Conservation (phyloP, 805 yeast genomes). For the Wickerhamiella qilinensis region DNA sequence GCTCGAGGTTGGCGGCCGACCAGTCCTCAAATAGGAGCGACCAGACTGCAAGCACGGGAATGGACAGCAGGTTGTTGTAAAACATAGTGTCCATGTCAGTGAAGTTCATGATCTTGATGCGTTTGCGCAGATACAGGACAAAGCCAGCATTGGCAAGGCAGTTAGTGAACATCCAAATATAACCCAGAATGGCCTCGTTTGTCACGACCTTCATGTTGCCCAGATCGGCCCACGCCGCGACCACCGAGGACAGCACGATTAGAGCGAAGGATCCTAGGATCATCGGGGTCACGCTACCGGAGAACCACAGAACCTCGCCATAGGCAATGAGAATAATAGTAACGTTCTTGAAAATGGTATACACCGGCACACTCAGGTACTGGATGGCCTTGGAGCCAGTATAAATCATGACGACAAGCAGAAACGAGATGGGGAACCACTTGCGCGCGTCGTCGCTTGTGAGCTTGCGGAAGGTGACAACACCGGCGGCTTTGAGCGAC, state of each 20-base stretch:
- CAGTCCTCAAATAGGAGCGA: constrained; percentile 83
- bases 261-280: constrained; percentile 74
- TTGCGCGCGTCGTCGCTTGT: constrained; percentile 79
- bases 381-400: constrained; percentile 92
- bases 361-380: constrained; percentile 82
- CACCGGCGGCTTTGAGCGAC: constrained; percentile 52
- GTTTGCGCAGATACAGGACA: constrained; percentile 90
- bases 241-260: constrained; percentile 91
- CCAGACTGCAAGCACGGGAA: constrained; percentile 68
- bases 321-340: constrained; percentile 94
- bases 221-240: constrained; percentile 83
- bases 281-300: constrained; percentile 81
- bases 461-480: constrained; percentile 75
- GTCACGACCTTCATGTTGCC: constrained; percentile 22
- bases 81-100: constrained; percentile 90
- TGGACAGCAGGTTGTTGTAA: constrained; percentile 86
- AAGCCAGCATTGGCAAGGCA: constrained; percentile 89
- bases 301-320: constrained; percentile 96
- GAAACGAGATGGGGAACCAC: constrained; percentile 83
- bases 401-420: constrained; percentile 86
- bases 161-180: constrained; percentile 93
- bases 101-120: constrained; percentile 92
- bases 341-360: constrained; percentile 94
- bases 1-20: constrained; percentile 60
- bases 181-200: constrained; percentile 36